Evolutionary conservation across 2,329 filamentous ascomycete genomes (phyloP), one percentile per base, ranked within the genome.

Genomic region (Coniochaeta ligniaria): DNA sequence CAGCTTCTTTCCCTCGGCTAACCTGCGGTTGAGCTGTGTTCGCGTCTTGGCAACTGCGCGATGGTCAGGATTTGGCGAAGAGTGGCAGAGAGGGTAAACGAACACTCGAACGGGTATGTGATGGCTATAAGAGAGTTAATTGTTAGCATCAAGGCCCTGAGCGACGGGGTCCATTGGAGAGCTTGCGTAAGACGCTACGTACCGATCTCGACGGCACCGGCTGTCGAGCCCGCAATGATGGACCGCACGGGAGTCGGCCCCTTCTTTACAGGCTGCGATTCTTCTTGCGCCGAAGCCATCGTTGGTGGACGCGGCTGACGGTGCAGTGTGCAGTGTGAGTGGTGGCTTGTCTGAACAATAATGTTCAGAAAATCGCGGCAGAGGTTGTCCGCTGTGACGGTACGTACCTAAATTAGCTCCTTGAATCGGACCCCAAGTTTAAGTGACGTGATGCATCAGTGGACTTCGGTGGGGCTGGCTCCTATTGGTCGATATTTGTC

Each of bases 191-290:
- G n/a, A n/a, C n/a, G 11, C 33, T 55, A 68, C 77, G 67, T 79
- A 93, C 90, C 86, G 74, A 98, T 98, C 78, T 99, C 94, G 66
- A 98, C 84, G 60, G 93, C 95, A 70, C 95, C 95, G 60, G 94
- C 95, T n/a, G 90, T 90, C 60, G 92, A 91, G 64, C 95, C 95
- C 60, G 95, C 95, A 68, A 98, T 81, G 68, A 98, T 91, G 62
- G 92, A 96, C 67, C 95, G 90, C 72, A 96, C 76, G 57, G 90
- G 85, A 70, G 90, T 96, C 55, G 93, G 91, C 76, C 73, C 72
- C 71, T 81, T 82, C 64, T 78, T 79, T 60, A 72, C 69, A 61
- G 70, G 63, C 26, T 58, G 56, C 11, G 56, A 43, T 31, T 58
- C 56, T 16, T 45, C 56, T 45, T 43, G 35, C 56, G 56, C 56